Percentiles rank a stretch among this genome's conserved stretches.
Conservation (phyloP, 2,329 filamentous ascomycete genomes). For the Fusarium pseudonygamai region DNA sequence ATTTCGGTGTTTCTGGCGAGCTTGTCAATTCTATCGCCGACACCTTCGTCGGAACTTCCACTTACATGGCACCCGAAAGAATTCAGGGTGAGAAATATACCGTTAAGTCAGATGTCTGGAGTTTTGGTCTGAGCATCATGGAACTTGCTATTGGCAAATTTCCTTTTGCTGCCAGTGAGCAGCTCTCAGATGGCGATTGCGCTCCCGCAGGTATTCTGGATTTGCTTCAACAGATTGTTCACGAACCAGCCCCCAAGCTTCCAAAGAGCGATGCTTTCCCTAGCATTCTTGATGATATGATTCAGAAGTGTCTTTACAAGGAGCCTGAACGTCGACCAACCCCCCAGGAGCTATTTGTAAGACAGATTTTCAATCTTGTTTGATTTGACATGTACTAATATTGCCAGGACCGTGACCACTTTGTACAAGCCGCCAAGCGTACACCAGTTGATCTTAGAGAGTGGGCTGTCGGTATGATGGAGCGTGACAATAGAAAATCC, state of each 20-base stretch:
- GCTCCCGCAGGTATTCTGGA: slow-evolving; percentile 95
- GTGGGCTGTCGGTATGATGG: slow-evolving; percentile 95
- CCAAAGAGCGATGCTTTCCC: slow-evolving; percentile 99
- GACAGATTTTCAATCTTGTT: slow-evolving; percentile 45
- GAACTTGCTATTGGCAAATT: slow-evolving; percentile 98
- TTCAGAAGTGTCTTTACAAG: slow-evolving; percentile 94
- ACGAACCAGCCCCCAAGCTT: slow-evolving; percentile 91
- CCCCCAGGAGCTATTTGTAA: slow-evolving; percentile 89
- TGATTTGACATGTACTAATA: slow-evolving; percentile 24
- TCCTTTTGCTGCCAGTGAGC: slow-evolving; percentile 83
- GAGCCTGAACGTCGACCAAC: slow-evolving; percentile 88
- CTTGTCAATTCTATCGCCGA: slow-evolving; percentile 98
- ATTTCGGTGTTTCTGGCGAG: slow-evolving; percentile 98
- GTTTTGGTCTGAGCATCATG: slow-evolving; percentile 94
- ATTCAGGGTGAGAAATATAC: slow-evolving; percentile 98
- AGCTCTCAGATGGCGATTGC: slow-evolving; percentile 76
- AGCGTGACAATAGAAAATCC: slow-evolving; percentile 93
- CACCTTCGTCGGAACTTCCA: slow-evolving; percentile 97
- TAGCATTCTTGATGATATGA: slow-evolving; percentile 93
- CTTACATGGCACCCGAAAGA: slow-evolving; percentile 98
- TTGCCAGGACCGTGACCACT: slow-evolving; percentile 84
- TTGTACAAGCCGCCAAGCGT: slow-evolving; percentile 94
- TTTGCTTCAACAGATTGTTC: slow-evolving; percentile 94
- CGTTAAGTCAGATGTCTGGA: slow-evolving; percentile 99
- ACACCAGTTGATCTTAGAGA: slow-evolving; percentile 93